Percentiles rank a stretch among this genome's conserved stretches.
Evolutionary conservation across 2,329 filamentous ascomycete species (phyloP).

Genomic region (Alternaria ethzedia): DNA sequence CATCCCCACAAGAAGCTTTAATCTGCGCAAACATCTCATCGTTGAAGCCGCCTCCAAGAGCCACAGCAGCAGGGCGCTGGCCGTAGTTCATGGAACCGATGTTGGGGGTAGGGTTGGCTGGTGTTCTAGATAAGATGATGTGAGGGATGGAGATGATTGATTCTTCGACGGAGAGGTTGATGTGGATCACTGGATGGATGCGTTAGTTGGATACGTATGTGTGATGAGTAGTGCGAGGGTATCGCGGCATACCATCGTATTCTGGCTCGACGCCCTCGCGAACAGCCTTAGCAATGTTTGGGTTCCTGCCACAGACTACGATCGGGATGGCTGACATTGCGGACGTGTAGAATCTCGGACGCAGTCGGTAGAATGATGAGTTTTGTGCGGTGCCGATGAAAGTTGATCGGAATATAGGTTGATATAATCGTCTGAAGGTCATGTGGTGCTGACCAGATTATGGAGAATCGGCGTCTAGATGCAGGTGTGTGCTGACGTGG

Average conservation of each 20-base stretch:
- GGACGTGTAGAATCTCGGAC: neutral
- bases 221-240: neutral
- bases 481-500: neutral
- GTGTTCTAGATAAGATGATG: neutral
- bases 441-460: neutral
- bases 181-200: slow-evolving; percentile 11
- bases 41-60: neutral
- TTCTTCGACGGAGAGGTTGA: slow-evolving; percentile 15
- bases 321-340: slow-evolving; percentile 18
- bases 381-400: neutral
- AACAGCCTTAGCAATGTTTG: slow-evolving; percentile 11
- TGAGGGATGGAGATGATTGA: slow-evolving; percentile 13
- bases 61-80: neutral
- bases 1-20: slow-evolving; percentile 2
- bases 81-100: neutral
- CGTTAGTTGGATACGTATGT: neutral
- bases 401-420: neutral
- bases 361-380: neutral
- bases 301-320: slow-evolving; percentile 17
- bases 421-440: neutral
- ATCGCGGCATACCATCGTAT: slow-evolving; percentile 16
- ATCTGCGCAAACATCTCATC: neutral
- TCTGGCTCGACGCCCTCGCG: slow-evolving; percentile 13
- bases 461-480: neutral
- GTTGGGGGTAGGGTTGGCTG: neutral